These are phyloP conservation scores for Vaccinium myrtillus DNA, from an alignment of 148 eudicot genomes.

Conservation along the genomic window DNA sequence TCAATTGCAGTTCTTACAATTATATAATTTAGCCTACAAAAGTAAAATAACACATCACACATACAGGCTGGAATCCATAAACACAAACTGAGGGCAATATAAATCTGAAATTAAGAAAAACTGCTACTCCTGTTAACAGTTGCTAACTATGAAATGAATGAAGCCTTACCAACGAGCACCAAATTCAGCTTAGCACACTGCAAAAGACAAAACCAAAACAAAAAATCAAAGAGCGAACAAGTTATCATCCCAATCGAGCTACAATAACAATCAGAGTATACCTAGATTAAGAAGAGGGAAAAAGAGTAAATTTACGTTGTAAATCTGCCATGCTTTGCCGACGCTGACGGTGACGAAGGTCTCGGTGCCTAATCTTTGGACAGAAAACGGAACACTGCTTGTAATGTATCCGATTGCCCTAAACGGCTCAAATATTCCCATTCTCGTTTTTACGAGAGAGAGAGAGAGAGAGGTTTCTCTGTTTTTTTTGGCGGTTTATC, in stretches of 20 bases:
- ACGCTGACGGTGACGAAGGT: constrained; percentile 95
- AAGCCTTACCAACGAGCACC: constrained; percentile 86
- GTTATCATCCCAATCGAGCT: neutral
- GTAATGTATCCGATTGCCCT: constrained; percentile 96
- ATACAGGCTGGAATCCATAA: neutral
- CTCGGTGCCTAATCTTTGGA: constrained; percentile 80
- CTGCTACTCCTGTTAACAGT: neutral
- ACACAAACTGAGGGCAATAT: neutral
- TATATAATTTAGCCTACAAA: neutral
- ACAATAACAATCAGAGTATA: neutral
- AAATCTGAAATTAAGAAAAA: neutral
- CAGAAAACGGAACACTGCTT: constrained; percentile 69
- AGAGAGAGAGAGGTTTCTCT: neutral
- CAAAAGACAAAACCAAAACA: constrained; percentile 23
- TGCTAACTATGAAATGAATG: neutral
- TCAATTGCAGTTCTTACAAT: neutral
- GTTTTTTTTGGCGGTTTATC: neutral
- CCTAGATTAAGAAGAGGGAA: neutral
- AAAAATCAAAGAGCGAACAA: neutral
- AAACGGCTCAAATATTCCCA: constrained; percentile 94
- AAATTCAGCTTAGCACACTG: constrained; percentile 97
- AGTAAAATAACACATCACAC: neutral
- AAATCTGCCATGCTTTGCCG: constrained; percentile 94
- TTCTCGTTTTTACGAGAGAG: constrained; percentile 17
- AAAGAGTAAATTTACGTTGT: constrained; percentile 50